Conservation (phyloP, 305 asterid species). For the Caryopteris hybrid region DNA sequence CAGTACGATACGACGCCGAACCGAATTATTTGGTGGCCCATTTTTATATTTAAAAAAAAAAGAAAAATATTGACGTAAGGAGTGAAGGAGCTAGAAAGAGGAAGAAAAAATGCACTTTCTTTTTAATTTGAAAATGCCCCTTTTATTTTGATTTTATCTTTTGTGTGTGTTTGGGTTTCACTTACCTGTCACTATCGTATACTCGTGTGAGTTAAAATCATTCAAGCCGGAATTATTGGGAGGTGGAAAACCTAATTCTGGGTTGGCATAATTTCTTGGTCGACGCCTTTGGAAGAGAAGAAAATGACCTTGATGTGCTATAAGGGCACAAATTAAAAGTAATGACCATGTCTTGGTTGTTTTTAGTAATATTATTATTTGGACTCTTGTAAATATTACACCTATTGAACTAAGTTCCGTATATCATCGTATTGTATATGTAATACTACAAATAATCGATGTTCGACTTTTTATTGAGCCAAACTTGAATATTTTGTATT, state of each 20-base stretch:
- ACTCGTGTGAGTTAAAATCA: conserved; percentile 15
- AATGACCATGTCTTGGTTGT: too few species aligned
- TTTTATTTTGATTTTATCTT: not conserved
- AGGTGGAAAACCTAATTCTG: conserved; percentile 33
- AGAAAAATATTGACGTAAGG: not conserved
- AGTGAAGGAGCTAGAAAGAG: not conserved
- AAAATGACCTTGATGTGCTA: conserved; percentile 20
- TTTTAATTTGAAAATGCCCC: conserved; percentile 7
- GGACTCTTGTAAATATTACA: too few species aligned
- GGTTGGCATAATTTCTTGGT: conserved; percentile 23
- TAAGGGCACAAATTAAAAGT: conserved; percentile 15
- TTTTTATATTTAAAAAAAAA: not conserved
- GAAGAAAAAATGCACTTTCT: conserved; percentile 4
- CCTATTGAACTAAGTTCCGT: too few species aligned
- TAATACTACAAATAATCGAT: too few species aligned
- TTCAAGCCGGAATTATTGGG: conserved; percentile 11
- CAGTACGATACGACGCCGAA: conserved; percentile 18
- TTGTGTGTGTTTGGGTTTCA: too few species aligned
- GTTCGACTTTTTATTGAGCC: too few species aligned
- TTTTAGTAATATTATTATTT: too few species aligned
- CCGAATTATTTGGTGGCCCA: conserved; percentile 21
- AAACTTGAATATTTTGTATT: too few species aligned
- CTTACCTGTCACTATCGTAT: conserved; percentile 21
- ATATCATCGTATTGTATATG: too few species aligned
- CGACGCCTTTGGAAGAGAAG: conserved; percentile 9